Evolutionary conservation across 192 early-diverging fungal species (phyloP).

Genomic region (Chytriomyces confervae): DNA sequence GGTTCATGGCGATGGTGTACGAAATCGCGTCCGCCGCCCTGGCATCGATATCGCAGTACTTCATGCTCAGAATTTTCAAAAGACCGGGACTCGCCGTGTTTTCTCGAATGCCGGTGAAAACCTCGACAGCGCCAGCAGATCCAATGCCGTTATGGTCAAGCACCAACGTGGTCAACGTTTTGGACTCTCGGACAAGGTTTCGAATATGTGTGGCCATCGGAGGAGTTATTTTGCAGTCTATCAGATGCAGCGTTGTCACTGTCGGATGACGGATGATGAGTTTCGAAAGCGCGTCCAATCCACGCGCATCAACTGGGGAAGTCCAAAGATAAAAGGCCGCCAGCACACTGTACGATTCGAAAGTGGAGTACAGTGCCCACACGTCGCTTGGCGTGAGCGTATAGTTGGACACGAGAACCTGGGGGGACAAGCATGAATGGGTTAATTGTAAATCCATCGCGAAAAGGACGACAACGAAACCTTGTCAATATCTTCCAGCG

Average conservation of each 20-base stretch:
- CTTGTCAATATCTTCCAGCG: conserved; percentile 49
- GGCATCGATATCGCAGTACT: conserved; percentile 45
- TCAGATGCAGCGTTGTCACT: conserved; percentile 45
- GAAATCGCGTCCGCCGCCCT: conserved; percentile 39
- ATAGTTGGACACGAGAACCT: conserved; percentile 42
- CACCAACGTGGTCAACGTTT: conserved; percentile 34
- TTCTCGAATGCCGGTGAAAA: conserved; percentile 41
- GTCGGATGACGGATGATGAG: conserved; percentile 38
- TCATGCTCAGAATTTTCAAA: conserved; percentile 35
- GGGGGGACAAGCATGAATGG: background rate
- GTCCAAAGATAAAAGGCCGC: conserved; percentile 42
- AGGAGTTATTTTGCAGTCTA: conserved; percentile 46
- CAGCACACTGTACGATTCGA: conserved; percentile 41
- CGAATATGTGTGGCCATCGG: conserved; percentile 27
- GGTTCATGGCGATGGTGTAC: conserved; percentile 32
- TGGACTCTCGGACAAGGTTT: conserved; percentile 20
- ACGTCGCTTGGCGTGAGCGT: conserved; percentile 42
- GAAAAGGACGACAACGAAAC: conserved; percentile 23
- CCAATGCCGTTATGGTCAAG: conserved; percentile 51
- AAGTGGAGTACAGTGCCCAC: conserved; percentile 44
- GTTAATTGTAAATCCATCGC: background rate
- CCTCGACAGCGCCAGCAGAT: conserved; percentile 23
- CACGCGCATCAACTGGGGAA: conserved; percentile 37
- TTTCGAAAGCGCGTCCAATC: conserved; percentile 42
- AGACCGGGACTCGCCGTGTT: conserved; percentile 16